phyloP scores from a whole-genome alignment of 345 rosid genomes.

The Pugionium cornutum region DNA sequence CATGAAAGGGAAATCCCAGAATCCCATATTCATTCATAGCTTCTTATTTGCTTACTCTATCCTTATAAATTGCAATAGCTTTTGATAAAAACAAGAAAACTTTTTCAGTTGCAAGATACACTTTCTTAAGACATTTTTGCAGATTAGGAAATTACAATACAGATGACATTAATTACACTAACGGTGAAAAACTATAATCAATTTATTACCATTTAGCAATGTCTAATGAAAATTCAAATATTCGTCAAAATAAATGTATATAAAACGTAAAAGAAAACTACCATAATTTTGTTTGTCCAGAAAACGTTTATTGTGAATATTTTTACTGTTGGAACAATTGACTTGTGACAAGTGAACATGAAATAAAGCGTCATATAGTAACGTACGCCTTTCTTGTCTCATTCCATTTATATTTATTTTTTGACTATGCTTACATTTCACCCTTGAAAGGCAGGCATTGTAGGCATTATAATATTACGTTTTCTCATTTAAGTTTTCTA shows the following conservation, averaged over 20 bases:
- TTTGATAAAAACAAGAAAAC: constrained; percentile 31
- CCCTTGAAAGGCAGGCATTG: no score
- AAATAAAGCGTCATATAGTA: neutral
- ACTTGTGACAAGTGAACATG: neutral
- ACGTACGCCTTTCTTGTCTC: neutral
- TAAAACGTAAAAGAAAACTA: no score
- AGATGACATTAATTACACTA: neutral
- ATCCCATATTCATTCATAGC: constrained; percentile 43
- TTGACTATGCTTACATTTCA: neutral
- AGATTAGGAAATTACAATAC: neutral
- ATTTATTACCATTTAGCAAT: neutral
- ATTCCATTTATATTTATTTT: neutral
- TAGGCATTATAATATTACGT: no score
- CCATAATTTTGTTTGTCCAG: neutral
- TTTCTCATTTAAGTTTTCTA: no score
- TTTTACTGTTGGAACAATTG: no score
- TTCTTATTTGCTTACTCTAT: constrained; percentile 15
- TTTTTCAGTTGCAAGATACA: constrained; percentile 36
- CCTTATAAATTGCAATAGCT: constrained; percentile 18
- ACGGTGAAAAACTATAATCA: neutral
- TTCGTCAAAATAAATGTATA: no score
- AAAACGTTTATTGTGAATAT: neutral
- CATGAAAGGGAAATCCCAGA: constrained; percentile 53
- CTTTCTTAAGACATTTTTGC: neutral
- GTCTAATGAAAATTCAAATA: neutral